phyloP scores from a whole-genome alignment of 441 rosid species.

The Metrosideros polymorpha region DNA sequence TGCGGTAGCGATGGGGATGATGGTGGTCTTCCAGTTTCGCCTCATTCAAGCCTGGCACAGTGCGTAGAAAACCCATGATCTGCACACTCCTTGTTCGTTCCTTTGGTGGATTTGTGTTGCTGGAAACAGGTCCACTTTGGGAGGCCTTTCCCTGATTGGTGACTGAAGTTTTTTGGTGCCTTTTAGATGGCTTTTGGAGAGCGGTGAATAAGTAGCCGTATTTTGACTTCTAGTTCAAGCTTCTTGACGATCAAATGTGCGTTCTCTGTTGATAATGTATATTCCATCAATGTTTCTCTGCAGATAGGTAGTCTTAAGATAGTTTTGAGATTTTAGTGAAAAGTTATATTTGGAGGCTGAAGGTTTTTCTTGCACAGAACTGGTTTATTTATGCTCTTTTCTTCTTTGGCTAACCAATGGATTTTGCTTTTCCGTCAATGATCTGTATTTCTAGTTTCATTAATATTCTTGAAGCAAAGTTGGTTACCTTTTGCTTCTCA shows the following conservation, averaged over 20 bases:
- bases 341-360: slow-evolving; percentile 24
- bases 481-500: background rate
- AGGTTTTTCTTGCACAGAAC: slow-evolving; percentile 2
- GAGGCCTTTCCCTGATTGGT: background rate
- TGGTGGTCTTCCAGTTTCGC: background rate
- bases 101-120: background rate
- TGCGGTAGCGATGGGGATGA: background rate
- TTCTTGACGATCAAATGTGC: slow-evolving; percentile 21
- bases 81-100: background rate
- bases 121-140: background rate
- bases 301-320: slow-evolving; percentile 26
- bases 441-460: background rate
- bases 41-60: background rate
- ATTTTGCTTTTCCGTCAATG: background rate
- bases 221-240: slow-evolving; percentile 18
- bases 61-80: background rate
- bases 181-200: background rate
- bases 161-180: background rate
- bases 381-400: slow-evolving; percentile 5
- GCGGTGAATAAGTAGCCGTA: slow-evolving; percentile 10
- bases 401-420: background rate
- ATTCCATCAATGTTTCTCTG: slow-evolving; percentile 24
- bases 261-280: slow-evolving; percentile 25
- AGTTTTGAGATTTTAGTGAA: slow-evolving; percentile 18
- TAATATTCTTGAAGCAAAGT: background rate